Evolutionary conservation across 2,329 filamentous ascomycete species (phyloP).

Genomic region (Penicillium oxalicum): DNA sequence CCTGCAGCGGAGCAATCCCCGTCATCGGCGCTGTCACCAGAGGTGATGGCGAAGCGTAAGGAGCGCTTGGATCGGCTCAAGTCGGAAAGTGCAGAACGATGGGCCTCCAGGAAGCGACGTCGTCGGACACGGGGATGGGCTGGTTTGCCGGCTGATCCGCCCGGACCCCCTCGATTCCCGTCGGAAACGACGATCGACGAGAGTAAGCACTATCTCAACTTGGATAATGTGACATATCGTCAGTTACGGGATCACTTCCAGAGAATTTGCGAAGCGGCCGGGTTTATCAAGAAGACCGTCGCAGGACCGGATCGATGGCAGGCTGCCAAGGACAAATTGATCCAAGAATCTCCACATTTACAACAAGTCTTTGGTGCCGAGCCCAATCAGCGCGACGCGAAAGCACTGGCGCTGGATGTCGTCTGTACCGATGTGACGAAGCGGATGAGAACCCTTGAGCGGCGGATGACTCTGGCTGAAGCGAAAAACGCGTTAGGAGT

Average conservation of each 20-base stretch:
- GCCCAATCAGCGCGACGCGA: conserved; percentile 54
- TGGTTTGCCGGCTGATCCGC: conserved; percentile 60
- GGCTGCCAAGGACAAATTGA: conserved; percentile 59
- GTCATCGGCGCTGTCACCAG: conserved; percentile 38
- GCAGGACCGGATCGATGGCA: conserved; percentile 71
- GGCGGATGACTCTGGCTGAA: conserved; percentile 65
- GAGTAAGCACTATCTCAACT: conserved; percentile 61
- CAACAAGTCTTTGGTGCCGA: conserved; percentile 56
- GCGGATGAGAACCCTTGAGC: conserved; percentile 60
- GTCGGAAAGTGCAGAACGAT: conserved; percentile 56
- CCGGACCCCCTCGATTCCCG: conserved; percentile 66
- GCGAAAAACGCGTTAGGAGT: conserved; percentile 67
- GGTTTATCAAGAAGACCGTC: conserved; percentile 68
- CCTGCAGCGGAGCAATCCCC: conserved; percentile 13
- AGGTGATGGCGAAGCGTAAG: conserved; percentile 49
- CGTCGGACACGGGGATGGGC: conserved; percentile 64
- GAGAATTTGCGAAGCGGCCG: conserved; percentile 60
- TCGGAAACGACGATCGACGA: conserved; percentile 79
- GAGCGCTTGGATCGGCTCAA: conserved; percentile 52
- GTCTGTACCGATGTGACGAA: conserved; percentile 80
- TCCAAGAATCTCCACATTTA: conserved; percentile 60
- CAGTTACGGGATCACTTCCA: conserved; percentile 62
- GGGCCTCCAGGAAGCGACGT: conserved; percentile 59
- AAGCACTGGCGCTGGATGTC: conserved; percentile 66
- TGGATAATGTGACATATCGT: conserved; percentile 60